Conservation (phyloP, 805 yeast species). For the Teunomyces lycoperdinae region DNA sequence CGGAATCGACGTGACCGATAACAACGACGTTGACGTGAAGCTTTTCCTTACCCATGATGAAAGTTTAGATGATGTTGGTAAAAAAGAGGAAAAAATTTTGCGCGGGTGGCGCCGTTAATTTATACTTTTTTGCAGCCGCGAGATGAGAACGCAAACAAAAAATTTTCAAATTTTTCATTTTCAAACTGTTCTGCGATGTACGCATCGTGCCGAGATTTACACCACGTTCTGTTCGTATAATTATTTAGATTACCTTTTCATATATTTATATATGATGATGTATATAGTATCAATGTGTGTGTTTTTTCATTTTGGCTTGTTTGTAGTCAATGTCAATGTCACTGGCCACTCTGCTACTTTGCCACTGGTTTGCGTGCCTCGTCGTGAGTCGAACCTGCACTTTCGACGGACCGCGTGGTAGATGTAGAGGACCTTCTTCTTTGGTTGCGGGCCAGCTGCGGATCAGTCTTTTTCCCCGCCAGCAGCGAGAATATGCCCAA, state of each 20-base stretch:
- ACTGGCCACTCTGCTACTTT: background rate
- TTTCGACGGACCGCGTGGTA: background rate
- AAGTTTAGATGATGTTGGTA: constrained; percentile 1
- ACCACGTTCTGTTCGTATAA: background rate
- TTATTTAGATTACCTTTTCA: too few relatives aligned
- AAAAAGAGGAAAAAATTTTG: constrained; percentile 4
- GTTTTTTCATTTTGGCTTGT: background rate
- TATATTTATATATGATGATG: background rate
- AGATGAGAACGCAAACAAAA: background rate
- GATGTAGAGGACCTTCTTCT: constrained; percentile 62
- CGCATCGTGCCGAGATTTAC: background rate
- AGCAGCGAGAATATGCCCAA: constrained; percentile 72
- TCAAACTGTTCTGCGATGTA: background rate
- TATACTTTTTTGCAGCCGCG: background rate
- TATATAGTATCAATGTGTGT: background rate
- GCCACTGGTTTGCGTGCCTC: background rate
- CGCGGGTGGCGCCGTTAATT: background rate
- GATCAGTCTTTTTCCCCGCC: constrained; percentile 72
- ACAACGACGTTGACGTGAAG: constrained; percentile 99
- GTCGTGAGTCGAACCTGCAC: background rate
- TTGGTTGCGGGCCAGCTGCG: constrained; percentile 82
- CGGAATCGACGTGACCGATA: constrained; percentile 99
- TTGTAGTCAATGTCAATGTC: too few relatives aligned
- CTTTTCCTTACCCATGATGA: constrained; percentile 83
- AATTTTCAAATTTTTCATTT: background rate